Evolutionary conservation across 129 eudicot species (phyloP), one percentile per base, ranked within the genome.

Genomic region (Glebionis coronaria): DNA sequence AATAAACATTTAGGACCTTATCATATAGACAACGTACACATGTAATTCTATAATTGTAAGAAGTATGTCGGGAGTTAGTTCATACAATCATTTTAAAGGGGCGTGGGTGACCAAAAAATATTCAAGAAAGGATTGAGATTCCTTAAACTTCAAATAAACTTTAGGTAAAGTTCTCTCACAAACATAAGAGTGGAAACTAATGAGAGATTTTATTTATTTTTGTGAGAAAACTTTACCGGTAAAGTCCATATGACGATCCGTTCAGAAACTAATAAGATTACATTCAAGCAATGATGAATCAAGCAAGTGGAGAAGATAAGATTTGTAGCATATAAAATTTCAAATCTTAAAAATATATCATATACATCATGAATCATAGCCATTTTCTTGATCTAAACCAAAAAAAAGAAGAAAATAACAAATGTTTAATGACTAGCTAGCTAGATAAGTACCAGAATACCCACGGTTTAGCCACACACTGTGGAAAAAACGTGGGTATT

Each of bases 401-500:
- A 68, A 69, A 68, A 69, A 12, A 28, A 68, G 27, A 71, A 56
- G 13, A 54, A 27, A 63, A 72, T 35, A 73, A 25, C 20, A 42
- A 23, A 7, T 62, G 20, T 29, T 19, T 47, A 56, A 42, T 27
- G 31, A 58, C 46, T 46, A 7, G 61, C 46, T 46, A 7, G 61
- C 63, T 27, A n/a, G 42, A 35, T 35, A 35, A 35, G 51, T 67
- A 79, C 90, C 97, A 91, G 82, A 87, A 91, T 91, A 91, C 90
- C 90, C 80, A 85, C 96, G 96, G 88, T 91, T 91, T 85, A 68
- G 70, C 84, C 80, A 78, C 74, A 62, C 64, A 29, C 65, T 29
- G 42, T 42, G 82, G 83, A 76, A 74, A 87, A 75, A 87, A 82
- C 97, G 93, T 77, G 88, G 93, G 96, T 91, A 91, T 91, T 85